These are phyloP conservation scores for Tricholoma matsutake DNA, from an alignment of 768 basidiomycete genomes.

Conservation along the genomic window DNA sequence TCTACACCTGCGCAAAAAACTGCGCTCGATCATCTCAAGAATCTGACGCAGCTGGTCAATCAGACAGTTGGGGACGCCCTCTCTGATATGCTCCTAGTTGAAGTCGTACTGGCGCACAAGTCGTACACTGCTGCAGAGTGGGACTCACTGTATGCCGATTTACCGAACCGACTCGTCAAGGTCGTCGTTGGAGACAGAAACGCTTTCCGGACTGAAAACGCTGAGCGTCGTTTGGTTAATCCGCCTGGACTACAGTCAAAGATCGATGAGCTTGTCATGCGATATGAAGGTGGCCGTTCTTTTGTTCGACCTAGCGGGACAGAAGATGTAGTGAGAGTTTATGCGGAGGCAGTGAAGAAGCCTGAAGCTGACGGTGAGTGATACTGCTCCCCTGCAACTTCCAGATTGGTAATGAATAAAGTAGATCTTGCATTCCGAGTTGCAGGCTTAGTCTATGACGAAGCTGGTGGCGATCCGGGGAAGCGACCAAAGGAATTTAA, in stretches of 20 bases:
- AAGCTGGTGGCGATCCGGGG: constrained; percentile 73
- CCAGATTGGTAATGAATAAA: constrained; percentile 2
- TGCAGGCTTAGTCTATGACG: constrained; percentile 82
- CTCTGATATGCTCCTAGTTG: constrained; percentile 94
- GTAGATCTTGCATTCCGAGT: constrained; percentile 83
- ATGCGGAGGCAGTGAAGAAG: constrained; percentile 82
- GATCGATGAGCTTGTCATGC: constrained; percentile 77
- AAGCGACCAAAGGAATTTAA: constrained; percentile 80
- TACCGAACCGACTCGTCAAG: constrained; percentile 94
- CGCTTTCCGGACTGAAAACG: constrained; percentile 88
- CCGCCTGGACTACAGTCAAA: constrained; percentile 78
- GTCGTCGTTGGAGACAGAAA: constrained; percentile 82
- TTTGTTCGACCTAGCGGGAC: constrained; percentile 98
- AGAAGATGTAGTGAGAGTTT: constrained; percentile 96
- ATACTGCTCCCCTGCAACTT: background rate
- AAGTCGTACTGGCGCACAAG: constrained; percentile 86
- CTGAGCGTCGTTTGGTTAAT: constrained; percentile 82
- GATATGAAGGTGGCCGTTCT: constrained; percentile 80
- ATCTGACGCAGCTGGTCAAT: constrained; percentile 85
- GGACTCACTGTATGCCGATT: constrained; percentile 90
- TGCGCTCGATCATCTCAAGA: constrained; percentile 71
- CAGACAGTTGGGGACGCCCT: constrained; percentile 98
- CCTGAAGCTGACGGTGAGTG: constrained; percentile 80
- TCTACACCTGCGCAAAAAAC: constrained; percentile 80
- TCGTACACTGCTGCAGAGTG: constrained; percentile 82